Conservation (phyloP, 495 filamentous ascomycete genomes). For the Alectoria sarmentosa region DNA sequence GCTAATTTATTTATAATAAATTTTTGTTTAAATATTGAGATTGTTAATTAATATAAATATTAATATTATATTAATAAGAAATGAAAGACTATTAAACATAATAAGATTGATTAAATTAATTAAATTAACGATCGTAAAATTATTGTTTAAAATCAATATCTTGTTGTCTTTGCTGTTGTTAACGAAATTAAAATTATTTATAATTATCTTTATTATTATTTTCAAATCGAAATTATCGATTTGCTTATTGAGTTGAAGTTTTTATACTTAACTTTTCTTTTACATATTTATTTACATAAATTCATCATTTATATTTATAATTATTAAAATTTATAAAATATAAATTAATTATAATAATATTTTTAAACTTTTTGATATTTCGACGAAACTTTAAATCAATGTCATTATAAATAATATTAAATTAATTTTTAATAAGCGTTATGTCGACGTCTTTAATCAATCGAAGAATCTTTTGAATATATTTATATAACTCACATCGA, state of each 20-base stretch:
- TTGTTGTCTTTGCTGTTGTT: too few relatives aligned
- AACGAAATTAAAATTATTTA: too few relatives aligned
- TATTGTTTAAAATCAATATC: too few relatives aligned
- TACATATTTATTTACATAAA: background rate
- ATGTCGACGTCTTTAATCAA: slow-evolving; percentile 6
- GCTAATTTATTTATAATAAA: too few relatives aligned
- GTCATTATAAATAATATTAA: too few relatives aligned
- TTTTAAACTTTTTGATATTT: slow-evolving; percentile 6
- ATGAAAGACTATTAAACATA: background rate
- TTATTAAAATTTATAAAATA: slow-evolving; percentile 6
- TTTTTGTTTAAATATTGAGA: too few relatives aligned
- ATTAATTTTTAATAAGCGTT: background rate
- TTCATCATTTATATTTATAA: slow-evolving; percentile 11
- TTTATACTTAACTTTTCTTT: background rate
- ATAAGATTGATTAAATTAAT: background rate
- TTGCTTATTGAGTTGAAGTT: background rate
- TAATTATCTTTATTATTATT: too few relatives aligned
- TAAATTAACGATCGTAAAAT: too few relatives aligned
- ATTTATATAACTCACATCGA: background rate
- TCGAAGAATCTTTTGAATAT: slow-evolving; percentile 11
- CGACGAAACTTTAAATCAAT: too few relatives aligned
- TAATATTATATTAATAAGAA: too few relatives aligned
- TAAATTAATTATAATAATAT: background rate
- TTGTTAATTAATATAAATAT: too few relatives aligned
- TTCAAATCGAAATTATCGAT: too few relatives aligned